Conservation (phyloP, 805 yeast genomes). For the Candida palmyrensis region DNA sequence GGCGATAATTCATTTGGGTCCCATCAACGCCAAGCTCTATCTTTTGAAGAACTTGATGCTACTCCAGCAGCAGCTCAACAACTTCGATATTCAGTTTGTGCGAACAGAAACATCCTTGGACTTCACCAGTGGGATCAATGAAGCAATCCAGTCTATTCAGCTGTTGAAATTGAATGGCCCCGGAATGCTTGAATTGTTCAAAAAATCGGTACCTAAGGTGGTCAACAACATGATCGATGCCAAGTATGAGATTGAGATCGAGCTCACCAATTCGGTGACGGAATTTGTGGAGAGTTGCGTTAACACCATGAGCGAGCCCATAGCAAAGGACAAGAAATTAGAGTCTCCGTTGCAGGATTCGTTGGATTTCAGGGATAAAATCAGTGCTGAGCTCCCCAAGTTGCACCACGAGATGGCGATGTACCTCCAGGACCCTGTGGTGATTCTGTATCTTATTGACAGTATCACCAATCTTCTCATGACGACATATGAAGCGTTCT, state of each 20-base stretch:
- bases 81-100: slow-evolving; percentile 75
- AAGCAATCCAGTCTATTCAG: slow-evolving; percentile 34
- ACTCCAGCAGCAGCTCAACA: slow-evolving; percentile 61
- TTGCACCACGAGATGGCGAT: slow-evolving; percentile 45
- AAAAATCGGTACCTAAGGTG: slow-evolving; percentile 72
- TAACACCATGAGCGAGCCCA: slow-evolving; percentile 44
- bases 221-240: slow-evolving; percentile 81
- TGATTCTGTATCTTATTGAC: slow-evolving; percentile 24
- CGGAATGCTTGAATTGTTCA: slow-evolving; percentile 44
- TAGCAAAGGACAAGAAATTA: slow-evolving; percentile 16
- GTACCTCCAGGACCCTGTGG: slow-evolving; percentile 54
- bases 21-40: slow-evolving; percentile 56
- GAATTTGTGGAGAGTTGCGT: slow-evolving; percentile 53
- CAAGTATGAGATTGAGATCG: slow-evolving; percentile 62
- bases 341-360: slow-evolving; percentile 26
- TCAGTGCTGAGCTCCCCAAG: slow-evolving; percentile 53
- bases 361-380: slow-evolving; percentile 40
- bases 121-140: slow-evolving; percentile 64
- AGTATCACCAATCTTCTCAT: slow-evolving; percentile 45
- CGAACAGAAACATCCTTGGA: slow-evolving; percentile 72
- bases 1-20: slow-evolving; percentile 43
- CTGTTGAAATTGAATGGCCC: slow-evolving; percentile 13
- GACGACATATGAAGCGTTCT: slow-evolving; percentile 53
- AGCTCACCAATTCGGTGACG: slow-evolving; percentile 65
- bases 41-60: slow-evolving; percentile 68